These are phyloP conservation scores for Taphrina deformans DNA, from an alignment of 1,139 yeast species.

Conservation along the genomic window DNA sequence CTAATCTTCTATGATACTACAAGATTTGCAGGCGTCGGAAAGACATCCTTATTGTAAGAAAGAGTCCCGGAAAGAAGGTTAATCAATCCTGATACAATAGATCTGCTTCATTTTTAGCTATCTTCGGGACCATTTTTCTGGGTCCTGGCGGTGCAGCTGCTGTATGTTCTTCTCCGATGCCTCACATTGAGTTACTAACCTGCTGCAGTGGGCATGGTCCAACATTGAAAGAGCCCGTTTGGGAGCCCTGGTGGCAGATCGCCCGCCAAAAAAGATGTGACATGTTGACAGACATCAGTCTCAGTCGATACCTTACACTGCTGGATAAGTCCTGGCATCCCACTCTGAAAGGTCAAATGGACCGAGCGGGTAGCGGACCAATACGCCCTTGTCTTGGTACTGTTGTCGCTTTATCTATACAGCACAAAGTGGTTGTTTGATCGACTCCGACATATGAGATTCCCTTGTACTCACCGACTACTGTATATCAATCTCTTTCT, in stretches of 20 bases:
- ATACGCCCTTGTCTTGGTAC: too few relatives aligned
- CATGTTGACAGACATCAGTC: not conserved
- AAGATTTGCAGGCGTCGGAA: slow-evolving; percentile 23
- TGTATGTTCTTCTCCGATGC: not conserved
- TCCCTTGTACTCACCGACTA: too few relatives aligned
- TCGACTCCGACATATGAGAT: too few relatives aligned
- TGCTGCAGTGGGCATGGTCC: slow-evolving; percentile 27
- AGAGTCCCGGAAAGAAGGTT: too few relatives aligned
- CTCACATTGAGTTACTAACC: not conserved
- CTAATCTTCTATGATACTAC: slow-evolving; percentile 29
- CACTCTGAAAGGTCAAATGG: too few relatives aligned
- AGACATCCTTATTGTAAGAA: not conserved
- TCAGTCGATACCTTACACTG: too few relatives aligned
- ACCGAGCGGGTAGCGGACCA: too few relatives aligned
- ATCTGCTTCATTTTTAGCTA: slow-evolving; percentile 21
- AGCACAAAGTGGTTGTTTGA: too few relatives aligned
- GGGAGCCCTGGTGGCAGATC: slow-evolving; percentile 26
- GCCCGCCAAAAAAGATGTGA: not conserved
- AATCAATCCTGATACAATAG: too few relatives aligned
- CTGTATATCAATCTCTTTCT: too few relatives aligned
- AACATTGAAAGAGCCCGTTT: slow-evolving; percentile 29
- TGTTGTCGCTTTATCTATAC: too few relatives aligned
- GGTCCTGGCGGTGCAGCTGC: slow-evolving; percentile 32
- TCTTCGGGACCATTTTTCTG: slow-evolving; percentile 22
- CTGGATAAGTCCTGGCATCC: too few relatives aligned